Conservation (phyloP, 73 alveolate species). For the Paramecium sexaurelia region DNA sequence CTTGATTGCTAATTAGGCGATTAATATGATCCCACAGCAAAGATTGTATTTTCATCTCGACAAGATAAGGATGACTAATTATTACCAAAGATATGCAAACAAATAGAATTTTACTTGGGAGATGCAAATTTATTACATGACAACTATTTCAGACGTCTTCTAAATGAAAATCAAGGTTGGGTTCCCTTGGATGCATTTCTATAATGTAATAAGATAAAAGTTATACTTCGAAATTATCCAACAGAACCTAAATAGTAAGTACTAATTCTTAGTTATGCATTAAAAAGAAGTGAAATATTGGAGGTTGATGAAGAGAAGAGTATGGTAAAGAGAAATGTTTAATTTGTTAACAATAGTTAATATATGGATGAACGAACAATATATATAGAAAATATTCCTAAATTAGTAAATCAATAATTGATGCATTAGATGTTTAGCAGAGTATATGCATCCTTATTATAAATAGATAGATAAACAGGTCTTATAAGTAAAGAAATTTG, state of each 20-base stretch:
- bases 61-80: slow-evolving; percentile 3
- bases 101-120: slow-evolving; percentile 37
- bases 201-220: slow-evolving; percentile 30
- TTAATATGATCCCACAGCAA: neutral
- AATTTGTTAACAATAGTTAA: neutral
- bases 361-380: slow-evolving; percentile 21
- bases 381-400: slow-evolving; percentile 5
- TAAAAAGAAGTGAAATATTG: slow-evolving; percentile 26
- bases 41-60: neutral
- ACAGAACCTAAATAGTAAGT: neutral
- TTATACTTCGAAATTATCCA: slow-evolving; percentile 14
- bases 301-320: neutral
- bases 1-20: neutral
- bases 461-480: neutral
- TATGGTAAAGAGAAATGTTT: neutral
- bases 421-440: neutral
- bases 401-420: neutral
- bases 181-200: slow-evolving; percentile 29
- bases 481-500: neutral
- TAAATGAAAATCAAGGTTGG: neutral
- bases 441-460: neutral
- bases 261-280: neutral
- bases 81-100: slow-evolving; percentile 16
- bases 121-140: slow-evolving; percentile 44
- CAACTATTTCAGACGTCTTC: neutral